These are phyloP conservation scores for Neonectria hederae DNA, from an alignment of 2,329 filamentous ascomycete species.

Conservation along the genomic window DNA sequence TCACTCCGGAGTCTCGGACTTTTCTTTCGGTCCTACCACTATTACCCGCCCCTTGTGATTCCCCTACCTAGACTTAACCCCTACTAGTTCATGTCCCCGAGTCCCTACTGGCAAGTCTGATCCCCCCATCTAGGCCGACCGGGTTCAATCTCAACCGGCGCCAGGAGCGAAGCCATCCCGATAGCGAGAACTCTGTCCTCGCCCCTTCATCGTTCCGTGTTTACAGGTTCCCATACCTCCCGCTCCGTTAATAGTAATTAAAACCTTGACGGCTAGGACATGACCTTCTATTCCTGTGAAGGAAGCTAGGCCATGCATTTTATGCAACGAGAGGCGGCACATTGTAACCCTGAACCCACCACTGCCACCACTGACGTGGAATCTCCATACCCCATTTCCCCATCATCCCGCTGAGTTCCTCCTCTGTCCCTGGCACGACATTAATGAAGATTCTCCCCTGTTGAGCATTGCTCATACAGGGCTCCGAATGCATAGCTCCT, in stretches of 20 bases:
- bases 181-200: no score
- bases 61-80: background rate
- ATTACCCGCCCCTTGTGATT: background rate
- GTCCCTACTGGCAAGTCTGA: background rate
- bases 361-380: constrained; percentile 50
- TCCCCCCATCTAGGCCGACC: background rate
- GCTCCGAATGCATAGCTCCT: constrained; percentile 56
- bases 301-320: no score
- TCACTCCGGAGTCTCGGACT: no score
- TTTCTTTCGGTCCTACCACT: background rate
- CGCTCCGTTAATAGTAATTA: no score
- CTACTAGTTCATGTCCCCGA: no score
- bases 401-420: constrained; percentile 46
- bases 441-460: constrained; percentile 49
- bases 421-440: constrained; percentile 48
- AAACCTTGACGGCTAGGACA: no score
- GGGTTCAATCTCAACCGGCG: background rate
- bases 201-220: no score
- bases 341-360: constrained; percentile 39
- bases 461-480: constrained; percentile 44
- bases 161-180: background rate
- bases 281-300: no score
- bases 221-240: no score
- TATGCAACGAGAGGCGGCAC: background rate
- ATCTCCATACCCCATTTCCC: constrained; percentile 52